Percentiles rank a stretch among this genome's conserved stretches.
phyloP scores from a whole-genome alignment of 805 yeast species.

The Babjeviella inositovora region DNA sequence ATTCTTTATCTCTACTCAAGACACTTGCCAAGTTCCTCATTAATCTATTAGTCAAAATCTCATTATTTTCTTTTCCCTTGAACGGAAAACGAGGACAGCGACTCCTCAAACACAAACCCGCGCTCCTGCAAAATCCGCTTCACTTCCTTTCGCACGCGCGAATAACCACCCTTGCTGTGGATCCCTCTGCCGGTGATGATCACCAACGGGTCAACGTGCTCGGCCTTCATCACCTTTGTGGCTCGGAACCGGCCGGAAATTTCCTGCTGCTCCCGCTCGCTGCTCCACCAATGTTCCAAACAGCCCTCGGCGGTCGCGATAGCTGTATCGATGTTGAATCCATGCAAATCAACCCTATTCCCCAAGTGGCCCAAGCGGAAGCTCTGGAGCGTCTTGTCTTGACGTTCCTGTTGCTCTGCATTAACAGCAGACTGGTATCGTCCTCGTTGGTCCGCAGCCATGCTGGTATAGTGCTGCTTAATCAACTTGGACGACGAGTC shows the following conservation, averaged over 20 bases:
- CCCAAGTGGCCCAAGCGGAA: too few relatives aligned
- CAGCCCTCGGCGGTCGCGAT: constrained; percentile 14
- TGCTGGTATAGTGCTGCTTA: too few relatives aligned
- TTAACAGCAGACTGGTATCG: too few relatives aligned
- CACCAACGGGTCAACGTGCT: constrained; percentile 21
- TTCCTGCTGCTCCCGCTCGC: constrained; percentile 28
- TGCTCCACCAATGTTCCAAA: constrained; percentile 45
- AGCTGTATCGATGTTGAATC: constrained; percentile 30
- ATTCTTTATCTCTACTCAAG: too few relatives aligned
- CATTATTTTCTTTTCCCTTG: too few relatives aligned
- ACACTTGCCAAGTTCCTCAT: too few relatives aligned
- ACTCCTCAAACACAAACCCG: constrained; percentile 28
- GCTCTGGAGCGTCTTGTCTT: too few relatives aligned
- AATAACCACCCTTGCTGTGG: constrained; percentile 43
- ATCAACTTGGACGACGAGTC: too few relatives aligned
- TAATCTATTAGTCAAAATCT: too few relatives aligned
- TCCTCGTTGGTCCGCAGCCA: too few relatives aligned
- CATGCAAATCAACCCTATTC: constrained; percentile 40
- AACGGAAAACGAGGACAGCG: constrained; percentile 21
- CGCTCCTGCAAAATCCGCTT: constrained; percentile 16
- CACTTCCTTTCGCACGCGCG: constrained; percentile 28
- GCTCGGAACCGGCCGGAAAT: constrained; percentile 15
- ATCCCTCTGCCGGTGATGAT: constrained; percentile 59
- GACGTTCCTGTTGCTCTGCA: too few relatives aligned
- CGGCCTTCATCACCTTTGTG: constrained; percentile 16